Conservation (phyloP, 1,139 yeast species). For the Yamadazyma spencermartinsiae region DNA sequence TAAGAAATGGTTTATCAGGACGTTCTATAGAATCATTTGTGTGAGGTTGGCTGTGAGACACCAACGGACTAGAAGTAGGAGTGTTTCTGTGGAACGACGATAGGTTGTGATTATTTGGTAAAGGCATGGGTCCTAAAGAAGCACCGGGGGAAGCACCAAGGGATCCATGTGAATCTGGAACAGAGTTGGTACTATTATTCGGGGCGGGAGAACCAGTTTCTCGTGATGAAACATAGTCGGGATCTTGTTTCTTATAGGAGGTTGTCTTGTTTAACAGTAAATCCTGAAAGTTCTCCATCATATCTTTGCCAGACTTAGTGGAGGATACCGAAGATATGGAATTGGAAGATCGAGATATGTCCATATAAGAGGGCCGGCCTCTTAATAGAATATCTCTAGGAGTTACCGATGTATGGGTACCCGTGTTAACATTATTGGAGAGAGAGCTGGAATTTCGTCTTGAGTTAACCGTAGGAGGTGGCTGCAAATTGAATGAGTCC, state of each 20-base stretch:
- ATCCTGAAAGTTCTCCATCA: slow-evolving; percentile 30
- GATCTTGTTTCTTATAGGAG: slow-evolving; percentile 16
- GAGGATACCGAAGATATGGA: slow-evolving; percentile 23
- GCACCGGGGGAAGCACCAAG: background rate
- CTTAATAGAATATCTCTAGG: slow-evolving; percentile 42
- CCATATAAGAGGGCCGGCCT: slow-evolving; percentile 24
- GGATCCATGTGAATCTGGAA: background rate
- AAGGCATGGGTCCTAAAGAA: slow-evolving; percentile 39
- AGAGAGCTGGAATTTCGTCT: background rate
- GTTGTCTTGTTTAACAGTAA: slow-evolving; percentile 4
- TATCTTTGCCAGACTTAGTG: slow-evolving; percentile 23
- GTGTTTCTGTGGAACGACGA: slow-evolving; percentile 61
- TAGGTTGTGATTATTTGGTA: slow-evolving; percentile 46
- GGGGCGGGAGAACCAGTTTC: slow-evolving; percentile 32
- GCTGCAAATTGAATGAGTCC: slow-evolving; percentile 11
- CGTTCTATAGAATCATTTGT: slow-evolving; percentile 12
- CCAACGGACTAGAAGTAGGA: slow-evolving; percentile 48
- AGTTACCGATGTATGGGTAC: slow-evolving; percentile 25
- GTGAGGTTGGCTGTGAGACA: slow-evolving; percentile 10
- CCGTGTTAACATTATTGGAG: background rate
- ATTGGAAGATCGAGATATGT: slow-evolving; percentile 19
- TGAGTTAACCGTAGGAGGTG: slow-evolving; percentile 9
- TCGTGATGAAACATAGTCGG: slow-evolving; percentile 50
- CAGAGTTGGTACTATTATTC: background rate
- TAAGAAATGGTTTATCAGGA: slow-evolving; percentile 9